phyloP scores from a whole-genome alignment of 1,284 basidiomycete species.

The Cryptococcus neoformans region DNA sequence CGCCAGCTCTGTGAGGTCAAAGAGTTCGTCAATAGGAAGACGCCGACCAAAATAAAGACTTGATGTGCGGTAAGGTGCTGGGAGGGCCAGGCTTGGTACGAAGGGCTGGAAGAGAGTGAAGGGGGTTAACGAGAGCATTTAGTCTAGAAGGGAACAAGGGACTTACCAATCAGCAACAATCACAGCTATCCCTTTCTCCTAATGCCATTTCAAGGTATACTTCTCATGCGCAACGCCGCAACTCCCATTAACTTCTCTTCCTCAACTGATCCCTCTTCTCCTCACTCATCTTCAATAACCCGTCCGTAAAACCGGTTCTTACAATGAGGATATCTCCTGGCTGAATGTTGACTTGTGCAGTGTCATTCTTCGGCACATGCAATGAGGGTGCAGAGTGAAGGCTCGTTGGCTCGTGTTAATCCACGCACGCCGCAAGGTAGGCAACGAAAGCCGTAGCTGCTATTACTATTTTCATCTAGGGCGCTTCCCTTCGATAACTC shows the following conservation, averaged over 20 bases:
- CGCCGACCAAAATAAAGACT: constrained; percentile 39
- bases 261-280: constrained; percentile 22
- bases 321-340: constrained; percentile 46
- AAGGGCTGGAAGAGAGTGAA: constrained; percentile 14
- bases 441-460: too few relatives aligned
- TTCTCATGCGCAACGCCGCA: constrained; percentile 35
- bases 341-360: constrained; percentile 34
- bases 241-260: constrained; percentile 15
- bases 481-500: too few relatives aligned
- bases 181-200: constrained; percentile 52
- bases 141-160: background rate
- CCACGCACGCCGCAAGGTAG: too few relatives aligned
- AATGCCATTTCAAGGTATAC: constrained; percentile 46
- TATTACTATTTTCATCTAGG: too few relatives aligned
- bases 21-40: constrained; percentile 50
- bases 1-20: constrained; percentile 48
- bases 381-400: constrained; percentile 27
- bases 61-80: constrained; percentile 26
- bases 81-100: constrained; percentile 32
- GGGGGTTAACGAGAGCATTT: background rate
- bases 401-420: too few relatives aligned
- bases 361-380: constrained; percentile 22
- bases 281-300: constrained; percentile 30
- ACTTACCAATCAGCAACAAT: constrained; percentile 48
- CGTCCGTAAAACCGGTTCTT: constrained; percentile 47